phyloP scores from a whole-genome alignment of 2,329 filamentous ascomycete genomes.

The Aureobasidium melanogenum region DNA sequence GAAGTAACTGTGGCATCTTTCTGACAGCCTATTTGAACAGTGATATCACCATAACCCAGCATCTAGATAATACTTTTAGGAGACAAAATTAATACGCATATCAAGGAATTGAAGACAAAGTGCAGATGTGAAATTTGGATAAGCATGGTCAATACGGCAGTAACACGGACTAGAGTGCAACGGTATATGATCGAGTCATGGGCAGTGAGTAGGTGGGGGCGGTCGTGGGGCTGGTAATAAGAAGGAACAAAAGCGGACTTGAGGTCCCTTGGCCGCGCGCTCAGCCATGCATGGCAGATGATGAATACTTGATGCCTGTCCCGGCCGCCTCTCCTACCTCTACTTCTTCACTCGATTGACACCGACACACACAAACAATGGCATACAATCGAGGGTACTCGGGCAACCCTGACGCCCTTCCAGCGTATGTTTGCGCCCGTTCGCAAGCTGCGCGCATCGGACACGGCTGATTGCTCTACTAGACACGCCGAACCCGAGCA shows the following conservation, averaged over 20 bases:
- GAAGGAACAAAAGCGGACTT: neutral
- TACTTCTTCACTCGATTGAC: neutral
- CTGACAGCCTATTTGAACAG: neutral
- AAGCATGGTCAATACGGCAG: neutral
- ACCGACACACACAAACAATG: conserved; percentile 46
- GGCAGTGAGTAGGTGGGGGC: neutral
- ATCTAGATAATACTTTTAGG: neutral
- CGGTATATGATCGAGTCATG: neutral
- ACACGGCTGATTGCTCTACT: conserved; percentile 11
- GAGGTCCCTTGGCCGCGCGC: neutral
- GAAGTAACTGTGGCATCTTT: neutral
- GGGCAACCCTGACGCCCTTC: conserved; percentile 80
- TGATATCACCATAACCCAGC: neutral
- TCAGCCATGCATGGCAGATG: conserved; percentile 5
- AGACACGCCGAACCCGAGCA: conserved; percentile 68
- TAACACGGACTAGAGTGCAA: neutral
- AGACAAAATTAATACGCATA: neutral
- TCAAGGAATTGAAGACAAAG: neutral
- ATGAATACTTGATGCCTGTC: neutral
- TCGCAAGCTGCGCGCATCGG: neutral
- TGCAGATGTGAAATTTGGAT: neutral
- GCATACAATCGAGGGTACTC: conserved; percentile 81
- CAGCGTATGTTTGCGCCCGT: conserved; percentile 54
- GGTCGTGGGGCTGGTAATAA: neutral
- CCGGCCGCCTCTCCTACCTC: neutral